phyloP scores from a whole-genome alignment of 2,329 filamentous ascomycete genomes.

The Scorias spongiosa region DNA sequence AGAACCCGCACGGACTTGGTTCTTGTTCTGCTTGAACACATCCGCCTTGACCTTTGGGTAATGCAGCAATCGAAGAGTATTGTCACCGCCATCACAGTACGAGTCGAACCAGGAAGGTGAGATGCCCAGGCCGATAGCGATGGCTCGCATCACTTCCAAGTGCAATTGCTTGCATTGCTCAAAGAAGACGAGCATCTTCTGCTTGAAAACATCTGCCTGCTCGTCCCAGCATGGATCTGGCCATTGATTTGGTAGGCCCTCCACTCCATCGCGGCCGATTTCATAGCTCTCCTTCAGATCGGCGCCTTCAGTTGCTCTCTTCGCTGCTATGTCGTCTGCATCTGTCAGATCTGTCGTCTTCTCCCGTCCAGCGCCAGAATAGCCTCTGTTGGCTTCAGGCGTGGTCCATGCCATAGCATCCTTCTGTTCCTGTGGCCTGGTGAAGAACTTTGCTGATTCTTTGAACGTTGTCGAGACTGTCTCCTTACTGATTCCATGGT shows the following conservation, averaged over 20 bases:
- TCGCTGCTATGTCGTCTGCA: conserved; percentile 39
- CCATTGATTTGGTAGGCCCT: conserved; percentile 62
- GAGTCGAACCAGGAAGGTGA: conserved; percentile 66
- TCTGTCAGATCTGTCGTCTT: conserved; percentile 49
- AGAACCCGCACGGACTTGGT: conserved; percentile 52
- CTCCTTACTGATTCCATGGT: conserved; percentile 53
- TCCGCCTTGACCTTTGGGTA: conserved; percentile 41
- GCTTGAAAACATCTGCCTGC: conserved; percentile 46
- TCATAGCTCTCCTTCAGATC: conserved; percentile 48
- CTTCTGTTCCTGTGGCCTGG: conserved; percentile 46
- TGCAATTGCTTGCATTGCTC: conserved; percentile 60
- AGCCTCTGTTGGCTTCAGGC: conserved; percentile 34
- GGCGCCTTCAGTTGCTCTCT: conserved; percentile 34
- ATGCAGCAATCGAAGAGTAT: conserved; percentile 37
- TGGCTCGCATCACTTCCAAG: conserved; percentile 50
- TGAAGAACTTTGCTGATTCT: conserved; percentile 55
- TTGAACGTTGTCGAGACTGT: conserved; percentile 12
- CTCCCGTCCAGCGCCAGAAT: conserved; percentile 42
- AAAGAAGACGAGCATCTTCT: conserved; percentile 62
- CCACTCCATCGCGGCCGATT: conserved; percentile 45
- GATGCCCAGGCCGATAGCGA: conserved; percentile 46
- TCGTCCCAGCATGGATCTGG: conserved; percentile 29
- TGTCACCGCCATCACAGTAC: conserved; percentile 57
- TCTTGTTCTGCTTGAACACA: conserved; percentile 35
- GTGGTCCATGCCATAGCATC: conserved; percentile 49